Percentiles rank a stretch among this genome's conserved stretches.
phyloP scores from a whole-genome alignment of 2,329 filamentous ascomycete species.

The Alternaria sp. region DNA sequence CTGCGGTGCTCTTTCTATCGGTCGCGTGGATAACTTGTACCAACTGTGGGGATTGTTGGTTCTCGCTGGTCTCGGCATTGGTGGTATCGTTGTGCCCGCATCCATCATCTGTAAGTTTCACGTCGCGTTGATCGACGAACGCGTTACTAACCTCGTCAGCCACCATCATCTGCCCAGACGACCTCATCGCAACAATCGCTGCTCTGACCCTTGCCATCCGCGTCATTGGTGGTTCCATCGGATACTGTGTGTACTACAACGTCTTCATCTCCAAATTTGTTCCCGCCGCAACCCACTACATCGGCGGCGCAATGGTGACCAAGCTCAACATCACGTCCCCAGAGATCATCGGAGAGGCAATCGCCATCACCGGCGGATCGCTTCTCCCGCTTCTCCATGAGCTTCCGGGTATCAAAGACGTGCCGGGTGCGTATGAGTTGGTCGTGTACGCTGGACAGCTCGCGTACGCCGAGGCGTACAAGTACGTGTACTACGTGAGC shows the following conservation, averaged over 20 bases:
- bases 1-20: constrained; percentile 62
- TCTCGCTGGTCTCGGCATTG: constrained; percentile 69
- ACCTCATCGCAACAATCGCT: constrained; percentile 72
- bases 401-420: constrained; percentile 56
- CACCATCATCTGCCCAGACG: constrained; percentile 72
- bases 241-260: constrained; percentile 60
- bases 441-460: constrained; percentile 63
- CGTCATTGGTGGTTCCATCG: constrained; percentile 70
- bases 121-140: background rate
- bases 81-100: constrained; percentile 71
- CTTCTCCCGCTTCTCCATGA: constrained; percentile 56
- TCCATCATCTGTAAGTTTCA: constrained; percentile 61
- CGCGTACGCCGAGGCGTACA: constrained; percentile 65
- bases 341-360: constrained; percentile 58
- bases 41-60: constrained; percentile 64
- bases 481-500: constrained; percentile 67
- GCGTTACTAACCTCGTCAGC: constrained; percentile 41
- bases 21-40: constrained; percentile 59
- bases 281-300: constrained; percentile 30
- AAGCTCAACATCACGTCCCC: constrained; percentile 56
- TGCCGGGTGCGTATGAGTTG: constrained; percentile 38
- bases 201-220: constrained; percentile 72
- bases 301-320: constrained; percentile 54
- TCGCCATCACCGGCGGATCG: constrained; percentile 51
- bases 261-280: constrained; percentile 42